Conservation (phyloP, 805 yeast genomes). For the Schwanniomyces polymorphus region DNA sequence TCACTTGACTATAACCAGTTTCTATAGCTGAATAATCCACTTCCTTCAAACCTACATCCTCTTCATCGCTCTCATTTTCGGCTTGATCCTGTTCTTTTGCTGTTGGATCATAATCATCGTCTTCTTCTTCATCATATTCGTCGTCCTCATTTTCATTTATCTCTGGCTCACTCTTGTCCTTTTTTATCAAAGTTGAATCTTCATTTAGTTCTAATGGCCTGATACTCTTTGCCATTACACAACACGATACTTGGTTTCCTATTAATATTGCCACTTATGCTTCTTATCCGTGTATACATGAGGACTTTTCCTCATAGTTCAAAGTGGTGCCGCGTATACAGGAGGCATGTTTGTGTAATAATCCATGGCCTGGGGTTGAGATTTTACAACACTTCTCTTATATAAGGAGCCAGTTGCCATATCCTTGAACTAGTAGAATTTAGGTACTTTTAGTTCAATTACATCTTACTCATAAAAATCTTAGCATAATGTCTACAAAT, state of each 20-base stretch:
- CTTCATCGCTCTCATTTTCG: constrained; percentile 21
- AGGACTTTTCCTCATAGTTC: neutral
- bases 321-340: neutral
- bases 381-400: neutral
- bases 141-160: constrained; percentile 13
- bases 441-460: no score
- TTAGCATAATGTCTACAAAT: constrained; percentile 10
- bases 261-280: neutral
- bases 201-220: neutral
- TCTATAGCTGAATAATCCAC: constrained; percentile 54
- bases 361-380: neutral
- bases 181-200: neutral
- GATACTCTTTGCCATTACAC: neutral
- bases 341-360: neutral
- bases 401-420: neutral
- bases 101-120: constrained; percentile 31
- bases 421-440: no score
- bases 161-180: neutral
- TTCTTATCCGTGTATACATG: neutral
- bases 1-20: constrained; percentile 54
- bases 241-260: neutral
- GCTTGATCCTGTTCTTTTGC: constrained; percentile 14
- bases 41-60: constrained; percentile 33
- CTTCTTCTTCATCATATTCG: constrained; percentile 28
- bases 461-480: neutral